Evolutionary conservation across 192 early-diverging fungal genomes (phyloP).

Genomic region (Podila epigama): DNA sequence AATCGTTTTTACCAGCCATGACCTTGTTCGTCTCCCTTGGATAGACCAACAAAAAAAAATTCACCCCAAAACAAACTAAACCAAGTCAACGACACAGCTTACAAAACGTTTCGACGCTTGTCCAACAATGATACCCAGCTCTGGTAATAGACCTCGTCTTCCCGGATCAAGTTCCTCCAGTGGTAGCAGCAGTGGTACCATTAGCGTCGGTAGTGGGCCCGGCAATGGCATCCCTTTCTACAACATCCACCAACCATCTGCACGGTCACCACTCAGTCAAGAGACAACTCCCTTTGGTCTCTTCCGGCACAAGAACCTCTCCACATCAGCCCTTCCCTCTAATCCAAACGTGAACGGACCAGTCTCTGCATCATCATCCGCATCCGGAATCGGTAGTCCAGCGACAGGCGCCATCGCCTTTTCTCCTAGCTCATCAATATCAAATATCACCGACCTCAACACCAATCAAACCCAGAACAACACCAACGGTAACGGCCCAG

Average conservation of each 20-base stretch:
- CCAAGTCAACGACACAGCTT: neutral
- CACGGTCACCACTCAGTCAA: constrained; percentile 42
- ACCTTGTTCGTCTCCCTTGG: constrained; percentile 11
- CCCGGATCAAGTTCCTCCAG: constrained; percentile 9
- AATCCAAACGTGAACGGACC: constrained; percentile 1
- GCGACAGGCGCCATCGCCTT: constrained; percentile 25
- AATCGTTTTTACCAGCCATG: constrained; percentile 41
- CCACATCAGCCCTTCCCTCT: constrained; percentile 35
- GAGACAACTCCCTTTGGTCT: constrained; percentile 47
- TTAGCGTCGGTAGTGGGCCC: constrained; percentile 1
- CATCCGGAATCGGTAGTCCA: constrained; percentile 23
- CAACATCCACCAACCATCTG: constrained; percentile 46
- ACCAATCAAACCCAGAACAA: constrained; percentile 2
- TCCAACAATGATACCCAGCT: constrained; percentile 30
- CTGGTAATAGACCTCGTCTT: constrained; percentile 20
- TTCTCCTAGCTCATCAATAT: constrained; percentile 36
- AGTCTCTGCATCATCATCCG: constrained; percentile 1
- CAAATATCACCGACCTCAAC: constrained; percentile 24
- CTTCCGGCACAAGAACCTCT: constrained; percentile 48
- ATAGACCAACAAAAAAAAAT: constrained; percentile 3
- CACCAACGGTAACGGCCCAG: constrained; percentile 1
- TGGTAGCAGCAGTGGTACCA: constrained; percentile 5
- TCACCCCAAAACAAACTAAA: no score
- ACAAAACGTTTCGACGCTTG: neutral
- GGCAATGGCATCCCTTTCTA: constrained; percentile 18